Conservation (phyloP, 768 basidiomycete species). For the Mycena belliarum region DNA sequence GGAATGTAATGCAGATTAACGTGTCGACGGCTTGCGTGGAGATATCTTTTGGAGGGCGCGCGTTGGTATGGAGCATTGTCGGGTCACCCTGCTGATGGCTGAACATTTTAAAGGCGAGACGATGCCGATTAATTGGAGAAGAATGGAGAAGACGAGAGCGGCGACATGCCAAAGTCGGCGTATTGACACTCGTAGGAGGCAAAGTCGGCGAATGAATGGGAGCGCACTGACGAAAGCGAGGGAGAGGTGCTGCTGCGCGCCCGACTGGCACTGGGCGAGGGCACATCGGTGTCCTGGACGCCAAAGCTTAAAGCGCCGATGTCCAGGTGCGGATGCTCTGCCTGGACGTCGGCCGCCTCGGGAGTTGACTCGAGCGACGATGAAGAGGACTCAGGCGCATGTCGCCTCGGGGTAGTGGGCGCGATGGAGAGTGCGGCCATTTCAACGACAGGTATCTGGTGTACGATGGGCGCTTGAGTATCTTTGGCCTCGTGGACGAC, state of each 20-base stretch:
- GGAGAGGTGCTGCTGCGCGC: conserved; percentile 30
- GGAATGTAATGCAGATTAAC: conserved; percentile 17
- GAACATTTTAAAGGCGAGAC: neutral
- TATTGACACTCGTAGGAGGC: conserved; percentile 36
- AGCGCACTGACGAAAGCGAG: conserved; percentile 39
- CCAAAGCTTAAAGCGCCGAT: conserved; percentile 24
- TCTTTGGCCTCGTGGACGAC: neutral
- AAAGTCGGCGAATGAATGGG: conserved; percentile 46
- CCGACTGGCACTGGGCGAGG: conserved; percentile 30
- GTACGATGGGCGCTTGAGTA: too few species aligned
- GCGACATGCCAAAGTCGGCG: conserved; percentile 40
- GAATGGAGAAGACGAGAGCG: conserved; percentile 36
- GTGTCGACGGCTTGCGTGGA: conserved; percentile 19
- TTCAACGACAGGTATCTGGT: conserved; percentile 41
- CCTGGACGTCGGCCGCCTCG: conserved; percentile 29
- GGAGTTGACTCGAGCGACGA: conserved; percentile 63
- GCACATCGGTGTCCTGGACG: conserved; percentile 35
- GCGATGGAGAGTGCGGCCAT: conserved; percentile 60
- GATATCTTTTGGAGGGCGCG: conserved; percentile 9
- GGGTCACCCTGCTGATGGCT: conserved; percentile 16
- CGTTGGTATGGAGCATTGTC: conserved; percentile 1
- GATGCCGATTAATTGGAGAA: conserved; percentile 18
- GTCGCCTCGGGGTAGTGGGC: conserved; percentile 51
- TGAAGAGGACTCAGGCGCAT: conserved; percentile 46
- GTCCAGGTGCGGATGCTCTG: conserved; percentile 32